Percentiles rank a stretch among this genome's conserved stretches.
phyloP scores from a whole-genome alignment of 164 flowering plant genomes.

The Aristolochia fimbriata region DNA sequence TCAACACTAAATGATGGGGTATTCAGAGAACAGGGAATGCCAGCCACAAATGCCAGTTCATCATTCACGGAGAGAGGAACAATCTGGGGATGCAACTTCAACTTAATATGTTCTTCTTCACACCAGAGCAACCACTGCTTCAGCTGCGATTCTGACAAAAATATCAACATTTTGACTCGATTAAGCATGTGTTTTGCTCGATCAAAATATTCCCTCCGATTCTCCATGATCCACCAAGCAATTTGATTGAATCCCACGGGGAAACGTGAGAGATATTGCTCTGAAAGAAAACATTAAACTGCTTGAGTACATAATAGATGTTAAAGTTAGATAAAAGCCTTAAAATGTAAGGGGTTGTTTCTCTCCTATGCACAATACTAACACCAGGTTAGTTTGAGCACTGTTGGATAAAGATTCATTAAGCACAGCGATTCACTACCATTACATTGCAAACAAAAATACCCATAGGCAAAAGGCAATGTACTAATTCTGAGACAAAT shows the following conservation, averaged over 20 bases:
- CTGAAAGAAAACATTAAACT: slow-evolving; percentile 33
- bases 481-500: too few relatives aligned
- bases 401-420: too few relatives aligned
- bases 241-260: slow-evolving; percentile 73
- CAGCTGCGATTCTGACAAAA: slow-evolving; percentile 76
- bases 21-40: slow-evolving; percentile 67
- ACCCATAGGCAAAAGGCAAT: too few relatives aligned
- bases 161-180: slow-evolving; percentile 69
- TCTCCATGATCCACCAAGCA: slow-evolving; percentile 99
- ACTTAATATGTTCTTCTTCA: slow-evolving; percentile 72
- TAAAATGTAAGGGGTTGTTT: too few relatives aligned
- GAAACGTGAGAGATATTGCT: slow-evolving; percentile 57
- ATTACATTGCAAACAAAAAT: too few relatives aligned
- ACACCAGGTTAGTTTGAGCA: too few relatives aligned
- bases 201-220: slow-evolving; percentile 80
- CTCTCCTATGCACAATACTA: too few relatives aligned
- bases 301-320: too few relatives aligned
- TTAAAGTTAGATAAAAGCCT: too few relatives aligned
- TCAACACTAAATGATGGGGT: slow-evolving; percentile 60
- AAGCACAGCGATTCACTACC: too few relatives aligned
- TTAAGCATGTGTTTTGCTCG: slow-evolving; percentile 62
- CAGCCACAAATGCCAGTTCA: slow-evolving; percentile 94
- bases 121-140: slow-evolving; percentile 91
- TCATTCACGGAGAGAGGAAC: slow-evolving; percentile 89
- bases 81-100: slow-evolving; percentile 46